A percentile compares a stretch with the other conserved stretches of the same genome.
phyloP scores from a whole-genome alignment of 1,284 basidiomycete genomes.

The Apiotrichum siamense region DNA sequence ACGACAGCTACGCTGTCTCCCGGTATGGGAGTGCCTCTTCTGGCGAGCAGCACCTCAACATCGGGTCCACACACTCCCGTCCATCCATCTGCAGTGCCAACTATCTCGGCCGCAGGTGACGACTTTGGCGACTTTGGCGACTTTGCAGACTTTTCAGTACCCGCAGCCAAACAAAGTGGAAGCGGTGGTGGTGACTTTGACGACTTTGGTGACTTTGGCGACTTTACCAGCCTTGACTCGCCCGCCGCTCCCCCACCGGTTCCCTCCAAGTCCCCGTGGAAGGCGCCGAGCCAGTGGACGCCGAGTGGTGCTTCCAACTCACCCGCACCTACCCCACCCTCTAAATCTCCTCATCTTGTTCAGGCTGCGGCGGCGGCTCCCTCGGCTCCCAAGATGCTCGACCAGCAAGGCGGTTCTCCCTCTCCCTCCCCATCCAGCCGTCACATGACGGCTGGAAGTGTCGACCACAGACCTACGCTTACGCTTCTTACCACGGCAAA shows the following conservation, averaged over 20 bases:
- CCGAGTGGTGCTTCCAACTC: background rate
- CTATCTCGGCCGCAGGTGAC: background rate
- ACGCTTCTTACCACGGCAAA: constrained; percentile 1
- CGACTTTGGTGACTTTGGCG: background rate
- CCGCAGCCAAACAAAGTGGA: background rate
- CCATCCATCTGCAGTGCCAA: background rate
- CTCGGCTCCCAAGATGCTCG: background rate
- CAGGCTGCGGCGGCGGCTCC: background rate
- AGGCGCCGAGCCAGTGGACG: background rate
- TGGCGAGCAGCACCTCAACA: background rate
- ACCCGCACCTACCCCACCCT: constrained; percentile 5
- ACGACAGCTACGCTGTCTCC: background rate
- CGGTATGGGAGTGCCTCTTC: background rate
- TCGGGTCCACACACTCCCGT: background rate
- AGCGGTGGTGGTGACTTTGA: background rate
- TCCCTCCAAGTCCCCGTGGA: background rate
- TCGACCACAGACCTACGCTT: constrained; percentile 11
- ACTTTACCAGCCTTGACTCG: constrained; percentile 1
- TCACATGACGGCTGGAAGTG: background rate
- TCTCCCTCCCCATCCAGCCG: background rate
- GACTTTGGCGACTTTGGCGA: constrained; percentile 15
- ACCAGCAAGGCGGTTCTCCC: background rate
- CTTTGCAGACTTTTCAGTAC: constrained; percentile 3
- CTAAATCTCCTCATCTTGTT: constrained; percentile 1
- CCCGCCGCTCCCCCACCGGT: background rate